Evolutionary conservation across 2,329 filamentous ascomycete species (phyloP), one percentile per base, ranked within the genome.

Genomic region (Daldinia sp.): DNA sequence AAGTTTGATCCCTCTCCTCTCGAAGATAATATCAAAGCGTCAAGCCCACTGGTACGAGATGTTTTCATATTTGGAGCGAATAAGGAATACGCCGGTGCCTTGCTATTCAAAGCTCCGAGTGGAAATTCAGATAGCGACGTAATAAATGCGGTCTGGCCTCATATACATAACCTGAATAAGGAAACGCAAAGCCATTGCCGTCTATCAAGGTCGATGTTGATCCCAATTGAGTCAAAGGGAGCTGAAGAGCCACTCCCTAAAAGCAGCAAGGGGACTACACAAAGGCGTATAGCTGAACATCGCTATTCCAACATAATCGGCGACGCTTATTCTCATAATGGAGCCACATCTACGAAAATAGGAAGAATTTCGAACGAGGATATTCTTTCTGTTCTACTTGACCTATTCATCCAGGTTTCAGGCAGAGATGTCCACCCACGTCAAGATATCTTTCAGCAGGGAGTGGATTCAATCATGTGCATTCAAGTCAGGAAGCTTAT

Each of bases 1-100:
- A 91, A 90, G 67, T 89, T 90, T 62, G 87, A 90, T 67, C 87
- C 88, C 1, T 82, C 83, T 1, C 83, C 85, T 0, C 72, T 90
- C 2, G 88, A 91, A 72, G 82, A 80, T 1, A 79, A 78, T 0
- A 80, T 90, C 3, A 73, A 80, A 1, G 77, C 80, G 1, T 81
- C 80, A 0, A 72, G 72, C 9, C 66, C 73, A 1, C 25, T 82
- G 1, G 67, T 90, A 0, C 72, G 77, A 1, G 87, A 89, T 58
- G 83, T 83, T 0, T 74, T 90, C 19, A 80, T 90, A 8, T 89
- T 90, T 68, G 88, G 88, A 0, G 82, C 82, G n/a, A 83, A 82
- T 0, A 76, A 75, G 55, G 80, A 83, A 1, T 85, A 83, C 51
- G 82, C 86, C 1, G 88, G 88, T 0, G 80, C 79, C 1, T 71